Base-by-base conservation (phyloP, 2,329 filamentous ascomycete species). In the Aspergillus caelatus region DNA sequence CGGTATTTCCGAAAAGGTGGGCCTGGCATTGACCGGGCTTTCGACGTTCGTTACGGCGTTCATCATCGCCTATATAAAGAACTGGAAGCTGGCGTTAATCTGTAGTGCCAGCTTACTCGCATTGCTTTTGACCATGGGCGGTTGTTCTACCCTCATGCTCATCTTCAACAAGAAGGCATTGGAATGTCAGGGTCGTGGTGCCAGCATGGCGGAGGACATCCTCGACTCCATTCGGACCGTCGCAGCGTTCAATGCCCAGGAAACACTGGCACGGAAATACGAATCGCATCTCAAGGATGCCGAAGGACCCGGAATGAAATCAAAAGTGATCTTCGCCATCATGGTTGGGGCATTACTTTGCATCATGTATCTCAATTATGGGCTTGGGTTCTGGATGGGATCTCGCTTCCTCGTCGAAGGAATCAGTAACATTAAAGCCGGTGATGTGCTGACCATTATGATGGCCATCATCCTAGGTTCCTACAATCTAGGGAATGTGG, bases 1-100 rank as follows among this genome's bases (percentile, higher is more conserved):
- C 68, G 94, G 93, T 53, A 95, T 97, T 55, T 94, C 92, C 0
- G 91, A 96, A 77, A 96, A 96, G 80, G 85, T 95, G 48, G 88
- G 87, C n/a, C 79, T 96, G 66, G 92, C 91, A 0, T 75, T 96
- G 58, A 87, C 88, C 14, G 91, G 91, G 10, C 57, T 93, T 4
- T 88, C 92, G 2, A 93, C 91, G 7, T 97, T 97, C 73, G 80
- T 95, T 58, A 88, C 93, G 0, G 92, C 93, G 11, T 96, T 96
- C 69, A 82, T 97, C 60, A 94, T 98, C 70, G 92, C 91, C 1
- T 97, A 96, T 75, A 80, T 94, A 77, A 91, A 91, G 71, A 94
- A 90, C 78, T 97, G 94, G 94, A 97, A 95, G 78, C 83, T 97
- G 66, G 94, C 94, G 0, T 79, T 97, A 36, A 97, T 98, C 69